Conservation (phyloP, 2,329 filamentous ascomycete species). For the Cordyceps militaris region DNA sequence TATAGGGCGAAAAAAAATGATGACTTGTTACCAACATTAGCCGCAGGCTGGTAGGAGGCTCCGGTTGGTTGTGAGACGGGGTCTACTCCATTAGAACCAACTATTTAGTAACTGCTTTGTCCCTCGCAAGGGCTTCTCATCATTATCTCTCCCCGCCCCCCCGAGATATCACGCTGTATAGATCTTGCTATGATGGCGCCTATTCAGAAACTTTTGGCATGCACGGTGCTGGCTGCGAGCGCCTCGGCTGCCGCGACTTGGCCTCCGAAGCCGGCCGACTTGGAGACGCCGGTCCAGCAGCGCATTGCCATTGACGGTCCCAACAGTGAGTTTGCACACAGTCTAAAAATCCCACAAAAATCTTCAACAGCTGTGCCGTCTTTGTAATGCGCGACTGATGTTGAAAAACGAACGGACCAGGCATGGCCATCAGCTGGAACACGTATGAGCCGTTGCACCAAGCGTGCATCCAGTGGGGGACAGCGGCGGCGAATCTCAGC, state of each 20-base stretch:
- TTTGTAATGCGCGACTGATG: background rate
- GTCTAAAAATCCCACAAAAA: background rate
- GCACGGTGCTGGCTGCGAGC: background rate
- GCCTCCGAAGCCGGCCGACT: slow-evolving; percentile 39
- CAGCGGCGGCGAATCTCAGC: slow-evolving; percentile 30
- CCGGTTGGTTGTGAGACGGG: background rate
- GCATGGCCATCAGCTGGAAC: slow-evolving; percentile 49
- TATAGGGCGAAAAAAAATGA: background rate
- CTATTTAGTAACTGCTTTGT: background rate
- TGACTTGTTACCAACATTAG: background rate
- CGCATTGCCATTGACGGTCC: slow-evolving; percentile 45
- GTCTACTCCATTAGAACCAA: background rate
- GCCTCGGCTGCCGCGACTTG: background rate
- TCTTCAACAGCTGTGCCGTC: background rate
- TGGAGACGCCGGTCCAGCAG: slow-evolving; percentile 48
- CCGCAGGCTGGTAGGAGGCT: background rate
- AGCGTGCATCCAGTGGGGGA: slow-evolving; percentile 46
- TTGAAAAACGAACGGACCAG: slow-evolving; percentile 22
- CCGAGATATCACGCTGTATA: background rate
- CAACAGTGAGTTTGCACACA: slow-evolving; percentile 30
- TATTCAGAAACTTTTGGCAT: background rate
- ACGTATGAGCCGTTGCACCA: slow-evolving; percentile 40
- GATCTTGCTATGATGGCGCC: background rate
- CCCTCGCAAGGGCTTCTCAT: background rate
- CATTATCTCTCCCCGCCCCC: background rate